Evolutionary conservation across 2,329 filamentous ascomycete genomes (phyloP).

Genomic region (Chalara sp.): DNA sequence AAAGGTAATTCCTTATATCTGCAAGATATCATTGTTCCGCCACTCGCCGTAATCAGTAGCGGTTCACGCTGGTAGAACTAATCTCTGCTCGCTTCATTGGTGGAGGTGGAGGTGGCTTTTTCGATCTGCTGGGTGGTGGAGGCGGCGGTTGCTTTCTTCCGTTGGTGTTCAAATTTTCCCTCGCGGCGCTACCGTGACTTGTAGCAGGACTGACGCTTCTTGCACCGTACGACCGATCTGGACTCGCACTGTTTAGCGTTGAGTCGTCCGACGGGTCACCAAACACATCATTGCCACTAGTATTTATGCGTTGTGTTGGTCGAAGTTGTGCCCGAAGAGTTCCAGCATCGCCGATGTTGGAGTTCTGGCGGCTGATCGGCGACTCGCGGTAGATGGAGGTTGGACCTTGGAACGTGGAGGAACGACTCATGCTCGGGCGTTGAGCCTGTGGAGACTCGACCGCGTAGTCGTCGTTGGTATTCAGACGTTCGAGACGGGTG

Average conservation of each 20-base stretch:
- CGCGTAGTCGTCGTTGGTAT: slow-evolving; percentile 19
- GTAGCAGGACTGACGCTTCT: slow-evolving; percentile 47
- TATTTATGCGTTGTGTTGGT: slow-evolving; percentile 22
- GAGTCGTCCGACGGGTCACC: slow-evolving; percentile 43
- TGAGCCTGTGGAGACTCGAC: slow-evolving; percentile 21
- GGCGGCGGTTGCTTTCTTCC: slow-evolving; percentile 51
- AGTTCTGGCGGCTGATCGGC: slow-evolving; percentile 38
- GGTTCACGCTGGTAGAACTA: slow-evolving; percentile 6
- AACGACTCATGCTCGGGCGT: slow-evolving; percentile 42
- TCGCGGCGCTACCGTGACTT: slow-evolving; percentile 40
- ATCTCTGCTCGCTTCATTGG: slow-evolving; percentile 50
- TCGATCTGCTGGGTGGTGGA: slow-evolving; percentile 53
- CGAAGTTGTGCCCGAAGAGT: slow-evolving; percentile 29
- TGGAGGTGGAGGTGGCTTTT: slow-evolving; percentile 59
- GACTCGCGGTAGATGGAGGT: slow-evolving; percentile 45
- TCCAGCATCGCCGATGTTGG: slow-evolving; percentile 39
- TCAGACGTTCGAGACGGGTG: not conserved
- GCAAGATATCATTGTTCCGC: too few species aligned
- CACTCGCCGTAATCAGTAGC: not conserved
- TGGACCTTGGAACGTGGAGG: slow-evolving; percentile 52
- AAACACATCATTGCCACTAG: slow-evolving; percentile 35
- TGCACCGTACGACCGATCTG: slow-evolving; percentile 40
- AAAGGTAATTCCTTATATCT: too few species aligned
- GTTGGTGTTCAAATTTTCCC: slow-evolving; percentile 34
- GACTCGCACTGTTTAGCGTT: slow-evolving; percentile 40